These are phyloP conservation scores for Voacanga thouarsii DNA, from an alignment of 257 asterid genomes.

Conservation along the genomic window DNA sequence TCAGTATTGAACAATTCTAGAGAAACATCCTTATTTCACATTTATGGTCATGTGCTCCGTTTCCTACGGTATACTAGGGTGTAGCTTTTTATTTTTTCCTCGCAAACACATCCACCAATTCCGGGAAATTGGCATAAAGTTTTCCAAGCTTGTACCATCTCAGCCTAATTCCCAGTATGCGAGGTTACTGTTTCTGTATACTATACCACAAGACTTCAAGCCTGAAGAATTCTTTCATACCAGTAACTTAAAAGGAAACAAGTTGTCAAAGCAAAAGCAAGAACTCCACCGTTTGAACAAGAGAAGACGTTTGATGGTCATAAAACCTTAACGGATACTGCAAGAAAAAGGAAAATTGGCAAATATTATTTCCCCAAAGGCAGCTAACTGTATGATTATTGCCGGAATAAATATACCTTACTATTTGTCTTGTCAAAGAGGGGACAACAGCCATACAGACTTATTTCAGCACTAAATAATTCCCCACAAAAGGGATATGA, in stretches of 20 bases:
- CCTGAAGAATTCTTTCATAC: neutral
- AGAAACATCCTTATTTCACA: neutral
- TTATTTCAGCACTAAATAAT: conserved; percentile 20
- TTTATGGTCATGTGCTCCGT: conserved; percentile 4
- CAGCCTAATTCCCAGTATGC: neutral
- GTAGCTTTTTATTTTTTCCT: neutral
- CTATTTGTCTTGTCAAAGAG: conserved; percentile 2
- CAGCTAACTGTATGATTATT: conserved; percentile 11
- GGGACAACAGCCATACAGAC: neutral
- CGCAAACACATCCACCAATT: neutral
- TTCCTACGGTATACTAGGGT: neutral
- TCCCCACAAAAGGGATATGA: neutral
- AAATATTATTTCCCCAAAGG: conserved; percentile 1
- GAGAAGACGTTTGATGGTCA: too few relatives aligned
- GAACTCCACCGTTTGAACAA: too few relatives aligned
- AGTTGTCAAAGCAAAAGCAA: neutral
- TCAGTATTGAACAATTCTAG: neutral
- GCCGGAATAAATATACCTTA: conserved; percentile 16
- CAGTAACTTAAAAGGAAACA: neutral
- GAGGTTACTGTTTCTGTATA: neutral
- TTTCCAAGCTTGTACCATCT: neutral
- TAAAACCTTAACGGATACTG: neutral
- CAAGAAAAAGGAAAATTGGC: neutral
- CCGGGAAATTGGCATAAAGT: neutral
- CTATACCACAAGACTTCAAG: too few relatives aligned